Evolutionary conservation across 1,284 basidiomycete genomes (phyloP).

Genomic region (Volvariella surrecta): DNA sequence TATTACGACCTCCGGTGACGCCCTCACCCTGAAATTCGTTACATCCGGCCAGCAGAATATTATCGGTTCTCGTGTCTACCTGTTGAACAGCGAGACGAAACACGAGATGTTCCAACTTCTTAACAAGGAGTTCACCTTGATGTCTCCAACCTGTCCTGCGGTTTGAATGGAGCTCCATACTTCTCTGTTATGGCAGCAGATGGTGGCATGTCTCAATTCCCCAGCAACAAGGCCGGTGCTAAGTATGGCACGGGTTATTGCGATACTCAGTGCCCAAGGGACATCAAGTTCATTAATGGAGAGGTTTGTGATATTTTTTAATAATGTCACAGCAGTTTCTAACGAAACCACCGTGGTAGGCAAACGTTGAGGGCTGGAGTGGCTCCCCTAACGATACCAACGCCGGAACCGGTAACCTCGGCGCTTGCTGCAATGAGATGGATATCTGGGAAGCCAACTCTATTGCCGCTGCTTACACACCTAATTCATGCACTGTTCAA

Average conservation of each 20-base stretch:
- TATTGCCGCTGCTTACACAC: conserved; percentile 34
- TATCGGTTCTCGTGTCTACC: conserved; percentile 45
- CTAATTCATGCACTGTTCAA: conserved; percentile 32
- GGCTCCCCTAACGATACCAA: conserved; percentile 12
- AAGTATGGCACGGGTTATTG: conserved; percentile 44
- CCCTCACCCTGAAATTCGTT: conserved; percentile 42
- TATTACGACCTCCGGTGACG: conserved; percentile 33
- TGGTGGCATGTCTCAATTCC: conserved; percentile 33
- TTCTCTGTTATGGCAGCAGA: conserved; percentile 39
- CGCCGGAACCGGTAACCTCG: conserved; percentile 22
- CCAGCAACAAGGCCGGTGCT: conserved; percentile 41
- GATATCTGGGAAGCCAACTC: conserved; percentile 35
- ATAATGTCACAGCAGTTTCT: conserved; percentile 1
- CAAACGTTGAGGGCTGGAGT: conserved; percentile 31
- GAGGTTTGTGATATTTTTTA: conserved; percentile 21
- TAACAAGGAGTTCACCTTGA: conserved; percentile 51
- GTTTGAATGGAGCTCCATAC: conserved; percentile 41
- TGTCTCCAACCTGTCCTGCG: conserved; percentile 41
- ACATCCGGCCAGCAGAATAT: conserved; percentile 26
- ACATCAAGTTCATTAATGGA: conserved; percentile 45
- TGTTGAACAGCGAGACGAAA: conserved; percentile 30
- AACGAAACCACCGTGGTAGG: conserved; percentile 16
- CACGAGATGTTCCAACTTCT: conserved; percentile 42
- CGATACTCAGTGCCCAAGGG: conserved; percentile 40
- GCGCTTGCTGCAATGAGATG: conserved; percentile 41